These are phyloP conservation scores for Alnus glutinosa DNA, from an alignment of 306 rosid genomes.

Conservation along the genomic window DNA sequence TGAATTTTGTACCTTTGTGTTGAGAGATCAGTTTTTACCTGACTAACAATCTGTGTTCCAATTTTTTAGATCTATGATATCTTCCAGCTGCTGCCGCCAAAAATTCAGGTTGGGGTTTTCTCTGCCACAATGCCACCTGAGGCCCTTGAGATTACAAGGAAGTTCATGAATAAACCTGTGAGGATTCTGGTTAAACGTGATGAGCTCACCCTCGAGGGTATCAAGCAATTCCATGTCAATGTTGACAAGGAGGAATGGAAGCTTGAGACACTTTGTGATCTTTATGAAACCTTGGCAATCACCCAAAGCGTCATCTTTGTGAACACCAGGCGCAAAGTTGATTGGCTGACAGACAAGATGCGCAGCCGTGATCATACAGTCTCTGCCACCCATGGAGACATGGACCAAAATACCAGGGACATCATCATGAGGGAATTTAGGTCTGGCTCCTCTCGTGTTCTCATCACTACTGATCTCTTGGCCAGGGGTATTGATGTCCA, in stretches of 20 bases:
- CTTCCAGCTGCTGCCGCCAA: constrained; percentile 75
- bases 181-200: constrained; percentile 69
- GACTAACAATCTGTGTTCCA: constrained; percentile 1
- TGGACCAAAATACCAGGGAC: constrained; percentile 79
- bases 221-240: constrained; percentile 64
- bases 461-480: constrained; percentile 67
- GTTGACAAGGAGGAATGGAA: constrained; percentile 72
- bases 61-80: constrained; percentile 64
- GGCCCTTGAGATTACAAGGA: constrained; percentile 77
- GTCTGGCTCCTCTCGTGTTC: constrained; percentile 73
- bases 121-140: constrained; percentile 79
- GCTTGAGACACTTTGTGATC: constrained; percentile 68
- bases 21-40: neutral
- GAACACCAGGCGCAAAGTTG: constrained; percentile 72
- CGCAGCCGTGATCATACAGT: constrained; percentile 67
- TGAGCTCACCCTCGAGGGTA: constrained; percentile 67
- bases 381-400: constrained; percentile 75
- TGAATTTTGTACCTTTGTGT: neutral
- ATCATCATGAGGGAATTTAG: constrained; percentile 82
- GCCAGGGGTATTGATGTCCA: constrained; percentile 76
- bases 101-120: constrained; percentile 77
- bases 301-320: constrained; percentile 71
- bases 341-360: constrained; percentile 71
- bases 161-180: constrained; percentile 70
- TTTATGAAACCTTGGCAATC: constrained; percentile 64